Percentiles rank a stretch among this genome's conserved stretches.
These are phyloP conservation scores for California macrophylla DNA, from an alignment of 441 rosid genomes.

Conservation along the genomic window DNA sequence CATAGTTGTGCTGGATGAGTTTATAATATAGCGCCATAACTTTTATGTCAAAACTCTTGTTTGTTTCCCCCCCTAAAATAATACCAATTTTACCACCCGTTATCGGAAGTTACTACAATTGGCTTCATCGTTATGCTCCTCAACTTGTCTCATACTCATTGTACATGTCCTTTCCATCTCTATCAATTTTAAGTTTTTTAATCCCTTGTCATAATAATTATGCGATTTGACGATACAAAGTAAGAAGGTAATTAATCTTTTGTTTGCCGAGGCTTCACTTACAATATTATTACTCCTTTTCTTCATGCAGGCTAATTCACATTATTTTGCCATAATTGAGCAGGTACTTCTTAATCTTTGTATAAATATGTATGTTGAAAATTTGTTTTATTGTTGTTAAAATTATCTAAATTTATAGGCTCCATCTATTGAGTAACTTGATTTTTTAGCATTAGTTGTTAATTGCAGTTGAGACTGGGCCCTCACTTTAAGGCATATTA, in stretches of 20 bases:
- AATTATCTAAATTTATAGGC: constrained; percentile 9
- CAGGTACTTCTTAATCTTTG: constrained; percentile 47
- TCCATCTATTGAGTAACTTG: neutral
- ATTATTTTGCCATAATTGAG: constrained; percentile 86
- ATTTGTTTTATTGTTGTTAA: constrained; percentile 10
- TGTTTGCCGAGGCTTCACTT: constrained; percentile 12
- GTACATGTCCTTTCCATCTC: neutral
- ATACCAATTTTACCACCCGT: neutral
- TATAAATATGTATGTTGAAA: neutral
- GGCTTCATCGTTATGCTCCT: neutral
- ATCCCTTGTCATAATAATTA: neutral
- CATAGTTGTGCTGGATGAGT: neutral
- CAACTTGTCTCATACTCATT: neutral
- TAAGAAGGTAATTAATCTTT: constrained; percentile 1
- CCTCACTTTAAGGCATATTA: neutral
- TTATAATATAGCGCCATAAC: neutral
- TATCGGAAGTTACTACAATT: neutral
- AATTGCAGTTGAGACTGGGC: neutral
- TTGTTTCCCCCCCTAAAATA: neutral
- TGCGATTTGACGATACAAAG: neutral
- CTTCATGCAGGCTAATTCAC: constrained; percentile 86
- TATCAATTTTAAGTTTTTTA: constrained; percentile 5
- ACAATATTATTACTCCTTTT: constrained; percentile 14
- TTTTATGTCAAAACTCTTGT: neutral
- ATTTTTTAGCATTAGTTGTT: neutral